phyloP scores from a whole-genome alignment of 164 flowering plant genomes.

The Dillenia suffruticosa region DNA sequence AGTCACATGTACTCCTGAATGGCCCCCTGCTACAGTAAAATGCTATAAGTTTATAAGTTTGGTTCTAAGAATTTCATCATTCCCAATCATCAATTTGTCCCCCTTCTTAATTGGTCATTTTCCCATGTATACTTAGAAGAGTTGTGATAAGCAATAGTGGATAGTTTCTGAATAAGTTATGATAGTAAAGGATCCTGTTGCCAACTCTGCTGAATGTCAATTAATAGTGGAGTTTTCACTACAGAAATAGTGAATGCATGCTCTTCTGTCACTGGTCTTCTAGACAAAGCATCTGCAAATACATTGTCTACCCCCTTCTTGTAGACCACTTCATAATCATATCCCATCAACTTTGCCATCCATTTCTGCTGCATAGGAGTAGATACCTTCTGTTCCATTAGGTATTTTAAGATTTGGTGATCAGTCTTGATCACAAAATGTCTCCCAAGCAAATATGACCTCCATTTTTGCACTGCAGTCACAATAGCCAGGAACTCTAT shows the following conservation, averaged over 20 bases:
- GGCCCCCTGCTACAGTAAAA: background rate
- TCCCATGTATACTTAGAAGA: background rate
- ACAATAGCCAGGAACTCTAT: background rate
- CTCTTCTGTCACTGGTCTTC: no score
- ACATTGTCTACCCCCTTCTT: background rate
- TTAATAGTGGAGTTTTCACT: no score
- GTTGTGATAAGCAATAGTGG: no score
- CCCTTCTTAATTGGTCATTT: background rate
- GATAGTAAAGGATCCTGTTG: no score
- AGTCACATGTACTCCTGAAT: slow-evolving; percentile 1
- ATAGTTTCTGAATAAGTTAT: no score
- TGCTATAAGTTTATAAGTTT: no score
- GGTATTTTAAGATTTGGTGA: background rate
- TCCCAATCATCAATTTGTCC: no score
- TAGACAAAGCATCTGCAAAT: no score
- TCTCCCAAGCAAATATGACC: background rate
- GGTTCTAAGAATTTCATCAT: no score
- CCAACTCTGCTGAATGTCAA: no score
- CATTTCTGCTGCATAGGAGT: background rate
- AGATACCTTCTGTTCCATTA: no score
- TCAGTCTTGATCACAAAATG: background rate
- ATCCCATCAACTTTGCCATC: slow-evolving; percentile 7
- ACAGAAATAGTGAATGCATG: no score
- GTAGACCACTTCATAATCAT: background rate
- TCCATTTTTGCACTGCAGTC: background rate